Conservation (phyloP, 495 filamentous ascomycete genomes). For the Apodospora peruviana region DNA sequence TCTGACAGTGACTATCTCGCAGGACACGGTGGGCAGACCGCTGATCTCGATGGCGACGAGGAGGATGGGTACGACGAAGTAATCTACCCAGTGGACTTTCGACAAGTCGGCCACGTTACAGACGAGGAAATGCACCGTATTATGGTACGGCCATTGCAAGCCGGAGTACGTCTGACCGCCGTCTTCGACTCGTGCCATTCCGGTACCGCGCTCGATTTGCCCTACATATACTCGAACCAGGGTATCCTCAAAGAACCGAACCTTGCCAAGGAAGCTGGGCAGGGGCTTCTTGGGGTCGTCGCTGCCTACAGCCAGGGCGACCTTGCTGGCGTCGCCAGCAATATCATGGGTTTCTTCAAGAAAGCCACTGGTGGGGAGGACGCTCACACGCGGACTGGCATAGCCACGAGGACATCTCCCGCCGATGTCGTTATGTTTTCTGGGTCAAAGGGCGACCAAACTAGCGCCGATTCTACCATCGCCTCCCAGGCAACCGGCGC, state of each 20-base stretch:
- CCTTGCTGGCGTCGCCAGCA: constrained; percentile 48
- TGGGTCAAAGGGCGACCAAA: constrained; percentile 57
- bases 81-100: constrained; percentile 53
- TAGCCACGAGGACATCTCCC: constrained; percentile 46
- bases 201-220: constrained; percentile 55
- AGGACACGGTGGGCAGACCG: background rate
- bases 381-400: constrained; percentile 41
- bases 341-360: constrained; percentile 48
- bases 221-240: constrained; percentile 55
- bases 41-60: constrained; percentile 35
- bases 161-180: constrained; percentile 47
- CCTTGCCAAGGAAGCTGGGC: constrained; percentile 38
- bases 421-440: constrained; percentile 56
- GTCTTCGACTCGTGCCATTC: constrained; percentile 60
- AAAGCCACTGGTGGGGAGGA: constrained; percentile 21
- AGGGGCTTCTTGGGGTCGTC: constrained; percentile 52
- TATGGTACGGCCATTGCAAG: constrained; percentile 48
- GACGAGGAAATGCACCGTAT: constrained; percentile 48
- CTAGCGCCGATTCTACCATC: constrained; percentile 53
- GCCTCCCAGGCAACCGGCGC: constrained; percentile 46
- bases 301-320: constrained; percentile 42
- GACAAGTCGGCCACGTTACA: constrained; percentile 43
- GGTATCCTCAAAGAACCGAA: constrained; percentile 45
- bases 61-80: constrained; percentile 48
- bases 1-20: background rate